Evolutionary conservation across 2,329 filamentous ascomycete species (phyloP), one percentile per base, ranked within the genome.

Genomic region (Paracamarosporium sp.): DNA sequence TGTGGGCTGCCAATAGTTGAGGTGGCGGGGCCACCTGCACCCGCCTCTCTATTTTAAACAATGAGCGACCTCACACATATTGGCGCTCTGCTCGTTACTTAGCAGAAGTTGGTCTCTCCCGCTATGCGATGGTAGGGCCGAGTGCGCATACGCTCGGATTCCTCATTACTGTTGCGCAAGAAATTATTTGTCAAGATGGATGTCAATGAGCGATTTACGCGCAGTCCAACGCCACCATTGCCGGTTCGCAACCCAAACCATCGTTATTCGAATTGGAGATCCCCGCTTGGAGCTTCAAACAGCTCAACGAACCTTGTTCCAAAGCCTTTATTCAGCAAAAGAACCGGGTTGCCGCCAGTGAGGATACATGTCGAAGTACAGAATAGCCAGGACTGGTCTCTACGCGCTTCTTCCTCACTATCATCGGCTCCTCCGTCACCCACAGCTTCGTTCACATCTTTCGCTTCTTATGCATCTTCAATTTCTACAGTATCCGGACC

Each of bases 321-420:
- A 11, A 59, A 57, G 27, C 70, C 71, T 13, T 61, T 74, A 4
- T 73, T 70, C 62, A 68, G 62, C 62, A 66, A 58, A 40, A 57
- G 59, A 25, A 66, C 50, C 40, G 57, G 60, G 12, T 44, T 61
- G 11, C 65, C 64, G 12, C 61, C 67, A 22, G 57, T 60, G 30
- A 44, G 62, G 4, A 56, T 68, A 27, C 63, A 62, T 43, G 65
- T 66, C 55, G 58, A 64, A 28, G 59, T 69, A 43, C 54, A 66
- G 38, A 64, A 70, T 35, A 59, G 65, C 11, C 60, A 62, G 50
- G 61, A 24, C 27, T 43, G 15, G 15, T 38, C 43, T 35, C 59
- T 40, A 48, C 61, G 47, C 53, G n/a, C n/a, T n/a, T 54, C 61
- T 52, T 59, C 56, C 17, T 61, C 60, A 60, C 54, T 41, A 40